phyloP scores from a whole-genome alignment of 495 filamentous ascomycete species.

The Letharia columbiana region DNA sequence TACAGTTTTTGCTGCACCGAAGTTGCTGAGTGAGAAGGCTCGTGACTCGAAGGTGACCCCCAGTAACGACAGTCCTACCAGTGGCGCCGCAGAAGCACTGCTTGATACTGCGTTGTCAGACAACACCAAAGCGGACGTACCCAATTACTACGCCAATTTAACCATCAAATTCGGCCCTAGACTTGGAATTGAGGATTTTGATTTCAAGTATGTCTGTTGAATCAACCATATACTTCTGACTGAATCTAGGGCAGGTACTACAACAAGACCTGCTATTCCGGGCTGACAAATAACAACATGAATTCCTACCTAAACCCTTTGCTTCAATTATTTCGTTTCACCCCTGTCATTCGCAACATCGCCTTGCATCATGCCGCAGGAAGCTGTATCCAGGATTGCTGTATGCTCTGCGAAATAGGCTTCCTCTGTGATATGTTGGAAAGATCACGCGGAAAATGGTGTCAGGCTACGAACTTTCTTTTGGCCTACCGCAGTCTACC shows the following conservation, averaged over 20 bases:
- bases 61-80: conserved; percentile 42
- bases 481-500: conserved; percentile 75
- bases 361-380: conserved; percentile 85
- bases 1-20: conserved; percentile 59
- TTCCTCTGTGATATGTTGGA: conserved; percentile 98
- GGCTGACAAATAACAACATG: conserved; percentile 88
- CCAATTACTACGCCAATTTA: conserved; percentile 49
- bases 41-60: conserved; percentile 18
- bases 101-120: conserved; percentile 51
- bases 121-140: conserved; percentile 60
- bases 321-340: conserved; percentile 84
- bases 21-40: conserved; percentile 87
- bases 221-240: not conserved
- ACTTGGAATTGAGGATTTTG: conserved; percentile 80
- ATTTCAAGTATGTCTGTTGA: conserved; percentile 63
- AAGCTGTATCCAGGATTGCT: conserved; percentile 68
- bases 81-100: conserved; percentile 55
- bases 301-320: conserved; percentile 95
- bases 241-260: conserved; percentile 54
- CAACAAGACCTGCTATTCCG: conserved; percentile 84
- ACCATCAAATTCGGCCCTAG: not conserved
- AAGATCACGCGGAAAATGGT: conserved; percentile 82
- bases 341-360: conserved; percentile 77
- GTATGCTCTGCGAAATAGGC: conserved; percentile 87
- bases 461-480: conserved; percentile 93